phyloP scores from a whole-genome alignment of 2,329 filamentous ascomycete species.

The Trichoderma pleuroti region DNA sequence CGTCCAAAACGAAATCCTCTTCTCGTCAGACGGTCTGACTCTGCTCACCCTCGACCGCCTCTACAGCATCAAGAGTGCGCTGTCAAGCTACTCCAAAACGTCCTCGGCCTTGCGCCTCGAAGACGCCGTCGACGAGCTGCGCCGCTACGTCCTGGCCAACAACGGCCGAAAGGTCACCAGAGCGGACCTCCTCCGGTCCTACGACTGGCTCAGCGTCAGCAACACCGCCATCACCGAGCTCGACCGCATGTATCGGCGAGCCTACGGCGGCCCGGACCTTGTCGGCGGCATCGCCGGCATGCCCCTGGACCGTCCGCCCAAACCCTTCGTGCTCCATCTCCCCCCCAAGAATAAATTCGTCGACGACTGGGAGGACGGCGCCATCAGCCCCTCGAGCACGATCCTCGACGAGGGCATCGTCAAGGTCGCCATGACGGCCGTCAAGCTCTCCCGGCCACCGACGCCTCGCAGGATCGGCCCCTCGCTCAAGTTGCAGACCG shows the following conservation, averaged over 20 bases:
- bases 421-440: slow-evolving; percentile 26
- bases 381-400: slow-evolving; percentile 15
- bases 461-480: slow-evolving; percentile 27
- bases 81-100: slow-evolving; percentile 54
- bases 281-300: slow-evolving; percentile 46
- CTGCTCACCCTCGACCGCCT: slow-evolving; percentile 59
- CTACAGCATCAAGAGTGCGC: slow-evolving; percentile 61
- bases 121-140: slow-evolving; percentile 60
- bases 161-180: slow-evolving; percentile 48
- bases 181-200: slow-evolving; percentile 51
- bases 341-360: slow-evolving; percentile 11
- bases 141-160: slow-evolving; percentile 54
- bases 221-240: slow-evolving; percentile 51
- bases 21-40: slow-evolving; percentile 56
- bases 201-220: slow-evolving; percentile 54
- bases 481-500: slow-evolving; percentile 44
- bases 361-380: slow-evolving; percentile 25
- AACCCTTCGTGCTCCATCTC: background rate
- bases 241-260: slow-evolving; percentile 52
- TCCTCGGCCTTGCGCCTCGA: slow-evolving; percentile 47
- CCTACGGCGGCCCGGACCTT: slow-evolving; percentile 50
- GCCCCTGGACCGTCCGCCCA: slow-evolving; percentile 6
- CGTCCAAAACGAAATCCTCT: slow-evolving; percentile 58
- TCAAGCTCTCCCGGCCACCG: slow-evolving; percentile 24
- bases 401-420: slow-evolving; percentile 24